Evolutionary conservation across 2,329 filamentous ascomycete genomes (phyloP).

Genomic region (Aureobasidium lini): DNA sequence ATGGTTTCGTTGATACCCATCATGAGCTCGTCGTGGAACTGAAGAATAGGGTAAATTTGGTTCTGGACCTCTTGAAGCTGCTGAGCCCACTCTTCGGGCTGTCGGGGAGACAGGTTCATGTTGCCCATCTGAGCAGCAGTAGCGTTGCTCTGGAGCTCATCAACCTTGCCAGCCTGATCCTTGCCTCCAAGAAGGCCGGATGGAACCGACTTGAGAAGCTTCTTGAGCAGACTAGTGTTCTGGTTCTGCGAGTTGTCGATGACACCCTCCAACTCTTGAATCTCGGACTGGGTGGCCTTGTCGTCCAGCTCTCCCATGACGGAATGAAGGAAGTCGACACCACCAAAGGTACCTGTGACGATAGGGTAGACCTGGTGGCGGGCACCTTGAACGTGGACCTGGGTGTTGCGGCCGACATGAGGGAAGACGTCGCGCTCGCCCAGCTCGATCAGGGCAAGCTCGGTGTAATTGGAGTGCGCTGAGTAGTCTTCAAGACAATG

Average conservation of each 20-base stretch:
- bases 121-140: conserved; percentile 51
- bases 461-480: conserved; percentile 49
- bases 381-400: conserved; percentile 37
- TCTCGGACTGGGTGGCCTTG: conserved; percentile 41
- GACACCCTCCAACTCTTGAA: conserved; percentile 63
- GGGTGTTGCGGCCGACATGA: conserved; percentile 41
- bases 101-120: conserved; percentile 63
- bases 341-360: conserved; percentile 49
- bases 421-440: conserved; percentile 46
- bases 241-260: conserved; percentile 56
- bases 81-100: conserved; percentile 76
- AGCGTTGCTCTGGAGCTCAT: conserved; percentile 72
- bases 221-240: conserved; percentile 67
- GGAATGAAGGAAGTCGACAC: conserved; percentile 44
- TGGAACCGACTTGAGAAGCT: conserved; percentile 75
- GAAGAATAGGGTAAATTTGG: conserved; percentile 81
- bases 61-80: conserved; percentile 66
- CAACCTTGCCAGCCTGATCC: conserved; percentile 66
- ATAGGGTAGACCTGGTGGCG: conserved; percentile 42
- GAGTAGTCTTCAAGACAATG: conserved; percentile 50
- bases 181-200: conserved; percentile 69
- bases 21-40: conserved; percentile 87
- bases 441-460: conserved; percentile 45
- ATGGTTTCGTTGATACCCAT: conserved; percentile 69
- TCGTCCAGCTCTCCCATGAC: conserved; percentile 44